These are phyloP conservation scores for Wallacemonas collosoma DNA, from an alignment of 208 protist species.

Conservation along the genomic window DNA sequence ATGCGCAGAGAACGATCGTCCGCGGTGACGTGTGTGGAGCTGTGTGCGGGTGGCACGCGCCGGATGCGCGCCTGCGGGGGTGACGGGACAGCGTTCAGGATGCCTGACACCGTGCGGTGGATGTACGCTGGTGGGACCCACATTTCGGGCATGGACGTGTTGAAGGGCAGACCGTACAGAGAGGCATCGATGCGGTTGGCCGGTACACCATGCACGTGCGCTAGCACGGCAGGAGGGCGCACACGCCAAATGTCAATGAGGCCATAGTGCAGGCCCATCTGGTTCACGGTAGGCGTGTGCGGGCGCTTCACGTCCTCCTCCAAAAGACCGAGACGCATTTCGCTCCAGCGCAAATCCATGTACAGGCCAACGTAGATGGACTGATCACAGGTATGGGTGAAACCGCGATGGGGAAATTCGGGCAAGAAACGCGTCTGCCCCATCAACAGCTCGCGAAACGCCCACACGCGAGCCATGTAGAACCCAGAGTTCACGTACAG, in stretches of 20 bases:
- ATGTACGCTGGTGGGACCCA: not conserved
- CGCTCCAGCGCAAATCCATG: slow-evolving; percentile 3
- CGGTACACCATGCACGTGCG: not conserved
- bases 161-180: not conserved
- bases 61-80: not conserved
- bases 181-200: slow-evolving; percentile 3
- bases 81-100: not conserved
- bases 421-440: not conserved
- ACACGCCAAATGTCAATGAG: slow-evolving; percentile 4
- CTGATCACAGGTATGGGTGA: not conserved
- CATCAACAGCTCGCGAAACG: not conserved
- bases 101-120: not conserved
- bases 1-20: not conserved
- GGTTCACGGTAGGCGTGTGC: not conserved
- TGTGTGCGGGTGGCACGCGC: not conserved
- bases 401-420: not conserved
- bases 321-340: not conserved
- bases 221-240: not conserved
- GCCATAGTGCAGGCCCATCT: not conserved
- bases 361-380: not conserved
- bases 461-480: slow-evolving; percentile 8
- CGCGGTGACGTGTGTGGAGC: not conserved
- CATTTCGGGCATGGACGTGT: not conserved
- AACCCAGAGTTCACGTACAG: not conserved
- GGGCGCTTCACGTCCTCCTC: not conserved